Percentiles rank a stretch among this genome's conserved stretches.
Evolutionary conservation across 192 early-diverging fungal genomes (phyloP).

Genomic region (Umbelopsis ramanniana): DNA sequence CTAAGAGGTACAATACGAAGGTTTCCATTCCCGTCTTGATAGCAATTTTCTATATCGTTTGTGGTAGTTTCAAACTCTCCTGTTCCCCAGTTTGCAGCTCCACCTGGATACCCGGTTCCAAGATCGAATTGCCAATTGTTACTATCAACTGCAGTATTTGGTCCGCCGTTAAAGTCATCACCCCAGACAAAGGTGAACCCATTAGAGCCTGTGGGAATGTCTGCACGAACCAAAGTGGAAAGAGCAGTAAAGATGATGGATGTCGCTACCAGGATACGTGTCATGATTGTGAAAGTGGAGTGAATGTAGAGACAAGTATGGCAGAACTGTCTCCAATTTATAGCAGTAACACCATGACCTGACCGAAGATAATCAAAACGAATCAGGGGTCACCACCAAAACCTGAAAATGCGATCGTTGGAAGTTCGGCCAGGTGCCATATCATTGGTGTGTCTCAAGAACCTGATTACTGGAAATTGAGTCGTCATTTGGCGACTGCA

Average conservation of each 20-base stretch:
- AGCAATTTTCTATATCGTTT: slow-evolving; percentile 6
- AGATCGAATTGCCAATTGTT: slow-evolving; percentile 3
- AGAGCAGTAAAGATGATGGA: neutral
- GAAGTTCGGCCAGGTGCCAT: too few species aligned
- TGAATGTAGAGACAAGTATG: neutral
- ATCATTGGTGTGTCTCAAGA: too few species aligned
- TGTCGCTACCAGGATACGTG: neutral
- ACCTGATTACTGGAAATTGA: too few species aligned
- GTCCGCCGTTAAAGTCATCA: neutral
- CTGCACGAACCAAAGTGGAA: neutral
- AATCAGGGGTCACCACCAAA: too few species aligned
- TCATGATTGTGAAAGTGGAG: neutral
- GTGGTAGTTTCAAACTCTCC: neutral
- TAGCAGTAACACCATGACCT: too few species aligned
- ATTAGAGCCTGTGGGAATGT: neutral
- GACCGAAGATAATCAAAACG: too few species aligned
- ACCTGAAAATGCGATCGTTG: too few species aligned
- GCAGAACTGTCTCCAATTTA: too few species aligned
- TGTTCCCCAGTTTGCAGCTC: slow-evolving; percentile 2
- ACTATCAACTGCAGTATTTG: neutral
- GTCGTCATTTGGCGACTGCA: too few species aligned
- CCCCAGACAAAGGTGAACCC: neutral
- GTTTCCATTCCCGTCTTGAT: slow-evolving; percentile 4
- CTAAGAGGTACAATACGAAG: neutral
- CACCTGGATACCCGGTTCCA: slow-evolving; percentile 10